Conservation (phyloP, 306 rosid genomes). For the Crotalaria pallida region DNA sequence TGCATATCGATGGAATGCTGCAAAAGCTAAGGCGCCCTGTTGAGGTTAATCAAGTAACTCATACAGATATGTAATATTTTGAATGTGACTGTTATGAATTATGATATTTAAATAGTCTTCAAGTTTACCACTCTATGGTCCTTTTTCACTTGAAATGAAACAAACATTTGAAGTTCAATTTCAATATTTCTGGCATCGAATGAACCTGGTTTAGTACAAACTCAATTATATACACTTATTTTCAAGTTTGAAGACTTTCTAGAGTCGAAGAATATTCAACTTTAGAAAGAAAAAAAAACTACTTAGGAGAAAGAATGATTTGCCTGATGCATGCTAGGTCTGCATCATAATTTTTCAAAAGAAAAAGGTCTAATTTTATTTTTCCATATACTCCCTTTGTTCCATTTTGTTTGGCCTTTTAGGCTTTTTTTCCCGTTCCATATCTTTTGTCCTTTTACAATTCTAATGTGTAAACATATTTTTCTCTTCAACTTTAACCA, state of each 20-base stretch:
- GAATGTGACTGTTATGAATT: not conserved
- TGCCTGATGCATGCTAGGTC: not conserved
- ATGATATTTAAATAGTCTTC: not conserved
- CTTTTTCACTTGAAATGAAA: not conserved
- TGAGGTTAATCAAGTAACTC: constrained; percentile 51
- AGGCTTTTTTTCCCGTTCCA: too few relatives aligned
- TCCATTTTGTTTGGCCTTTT: too few relatives aligned
- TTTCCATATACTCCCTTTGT: not conserved
- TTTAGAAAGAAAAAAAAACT: not conserved
- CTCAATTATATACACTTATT: not conserved
- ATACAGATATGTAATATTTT: not conserved
- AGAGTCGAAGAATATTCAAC: not conserved
- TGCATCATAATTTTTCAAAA: not conserved
- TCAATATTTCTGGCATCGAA: not conserved
- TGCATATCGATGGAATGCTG: constrained; percentile 49
- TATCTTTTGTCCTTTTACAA: too few relatives aligned
- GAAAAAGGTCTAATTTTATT: not conserved
- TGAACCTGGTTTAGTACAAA: not conserved
- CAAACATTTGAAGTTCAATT: not conserved
- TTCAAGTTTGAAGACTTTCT: not conserved
- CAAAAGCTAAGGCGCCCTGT: constrained; percentile 66
- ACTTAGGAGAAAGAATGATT: not conserved
- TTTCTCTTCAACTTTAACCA: too few relatives aligned
- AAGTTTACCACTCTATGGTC: not conserved
- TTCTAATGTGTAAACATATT: too few relatives aligned